Base-by-base conservation (phyloP, 192 early-diverging fungal genomes). In the Coemansia aciculifera region DNA sequence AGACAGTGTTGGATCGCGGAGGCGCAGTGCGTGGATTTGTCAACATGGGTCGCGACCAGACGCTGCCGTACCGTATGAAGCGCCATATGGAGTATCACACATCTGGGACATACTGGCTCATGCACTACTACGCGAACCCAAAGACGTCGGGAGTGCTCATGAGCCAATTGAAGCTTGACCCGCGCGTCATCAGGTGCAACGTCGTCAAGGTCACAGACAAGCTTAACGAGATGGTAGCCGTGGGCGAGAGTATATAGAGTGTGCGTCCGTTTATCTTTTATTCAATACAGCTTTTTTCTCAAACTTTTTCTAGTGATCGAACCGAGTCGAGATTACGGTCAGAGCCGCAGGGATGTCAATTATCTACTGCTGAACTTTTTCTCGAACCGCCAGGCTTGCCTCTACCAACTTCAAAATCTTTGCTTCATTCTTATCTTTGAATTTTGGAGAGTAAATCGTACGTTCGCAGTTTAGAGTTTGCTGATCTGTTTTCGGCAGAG, bases 1-100 rank as follows among this genome's bases (percentile, higher is more conserved):
- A 85, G 57, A 87, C 88, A 56, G 90, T 98, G 34, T 79, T 98
- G 49, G 89, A 95, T 72, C 86, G 83, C 59, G 89, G 91, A 34
- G 96, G 96, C 48, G 94, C 94, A 34, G 94, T 98, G 10, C 86
- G 93, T 43, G 86, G 88, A 12, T 90, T 98, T 77, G 85, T 91
- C 63, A 90, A 90, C 71, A 79, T 92, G 73, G 89, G 89, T 12
- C 60, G 72, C 42, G 82, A 87, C 42, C 81, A 83, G 71, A 74
- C 82, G 56, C 80, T 98, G 37, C 93, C 93, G 36, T 91, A 94
- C 74, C 87, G 94, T 51, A 96, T 95, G 83, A 90, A 92, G 83
- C 84, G 91, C 66, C 96, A 96, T 73, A 94, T 95, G 84, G 88
- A 90, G 81, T 89, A 89, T 48, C 86, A 87, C 74, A 83, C 79